A percentile compares a stretch with the other conserved stretches of the same genome.
Conservation (phyloP, 2,329 filamentous ascomycete species). For the Sclerotinia subarctica region DNA sequence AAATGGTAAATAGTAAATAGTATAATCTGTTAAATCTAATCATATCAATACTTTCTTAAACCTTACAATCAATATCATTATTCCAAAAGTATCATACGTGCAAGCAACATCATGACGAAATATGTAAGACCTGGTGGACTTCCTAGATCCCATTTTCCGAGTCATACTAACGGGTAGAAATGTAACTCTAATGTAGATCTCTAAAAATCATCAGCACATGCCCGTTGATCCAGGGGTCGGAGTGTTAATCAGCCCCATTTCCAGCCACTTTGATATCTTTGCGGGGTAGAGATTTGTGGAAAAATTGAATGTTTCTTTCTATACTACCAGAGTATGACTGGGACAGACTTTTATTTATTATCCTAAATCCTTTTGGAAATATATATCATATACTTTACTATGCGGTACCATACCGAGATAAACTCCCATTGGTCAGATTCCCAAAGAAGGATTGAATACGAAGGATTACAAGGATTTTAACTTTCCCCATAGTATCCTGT, state of each 20-base stretch:
- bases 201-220: not conserved
- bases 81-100: not conserved
- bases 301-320: too few relatives aligned
- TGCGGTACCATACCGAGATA: too few relatives aligned
- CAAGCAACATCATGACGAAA: not conserved
- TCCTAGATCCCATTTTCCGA: not conserved
- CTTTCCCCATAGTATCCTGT: conserved; percentile 4
- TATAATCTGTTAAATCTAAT: not conserved
- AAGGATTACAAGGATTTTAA: not conserved
- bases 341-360: too few relatives aligned
- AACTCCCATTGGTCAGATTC: not conserved
- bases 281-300: too few relatives aligned
- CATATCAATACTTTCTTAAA: not conserved
- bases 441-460: not conserved
- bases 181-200: conserved; percentile 6
- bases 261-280: not conserved
- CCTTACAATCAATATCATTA: not conserved
- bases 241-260: conserved; percentile 1
- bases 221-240: not conserved
- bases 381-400: too few relatives aligned
- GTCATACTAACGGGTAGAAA: not conserved
- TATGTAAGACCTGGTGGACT: too few relatives aligned
- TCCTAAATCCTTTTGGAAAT: not conserved
- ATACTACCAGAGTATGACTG: too few relatives aligned
- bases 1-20: too few relatives aligned